Base-by-base conservation (phyloP, 2,329 filamentous ascomycete genomes). In the Thelonectria olida region DNA sequence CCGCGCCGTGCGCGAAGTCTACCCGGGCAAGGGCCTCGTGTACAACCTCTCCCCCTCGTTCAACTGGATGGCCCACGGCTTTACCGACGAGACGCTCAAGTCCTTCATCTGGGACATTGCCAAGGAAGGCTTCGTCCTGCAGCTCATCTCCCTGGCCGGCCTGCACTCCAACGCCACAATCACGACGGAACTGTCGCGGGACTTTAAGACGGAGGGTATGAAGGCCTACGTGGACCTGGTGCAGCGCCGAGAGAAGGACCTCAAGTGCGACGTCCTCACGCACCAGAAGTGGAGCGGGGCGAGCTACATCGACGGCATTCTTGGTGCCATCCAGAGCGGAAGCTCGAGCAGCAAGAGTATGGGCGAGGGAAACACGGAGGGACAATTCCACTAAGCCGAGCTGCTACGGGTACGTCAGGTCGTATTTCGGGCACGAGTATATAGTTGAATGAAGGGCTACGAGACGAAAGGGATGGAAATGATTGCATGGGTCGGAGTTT, bases 51-150 rank as follows among this genome's bases (percentile, higher is more conserved):
- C 90, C 5, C 96, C 96, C 1, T 97, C 92, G 8, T 99, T 99
- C 85, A 98, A 99, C 84, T 99, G 96, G 96, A 96, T 96, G 88
- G 89, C 89, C 10, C 94, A 98, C 75, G 96, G 95, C 27, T 99
- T 98, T 79, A 90, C 87, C 3, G 88, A 93, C 65, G 89, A 88
- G 63, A 90, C 90, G 6, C 85, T 99, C 56, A 93, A 91, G 80
- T 93, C 88, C 6, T 99, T 99, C 77, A 92, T 99, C 71, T 98
- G 95, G 95, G 95, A 98, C 76, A 88, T 99, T 67, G 96, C 94
- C 8, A 88, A 90, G 75, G 91, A 97, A 71, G 95, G 95, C 62
- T 95, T 89, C 74, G 88, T 88, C 9, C 78, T 90, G 70, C 88
- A 91, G 79, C 82, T 91, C 25, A 85, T 91, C 61, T 89, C 86